Percentiles rank a stretch among this genome's conserved stretches.
These are phyloP conservation scores for Chrysochromulina tobinii DNA, from an alignment of 78 protist species.

Conservation along the genomic window DNA sequence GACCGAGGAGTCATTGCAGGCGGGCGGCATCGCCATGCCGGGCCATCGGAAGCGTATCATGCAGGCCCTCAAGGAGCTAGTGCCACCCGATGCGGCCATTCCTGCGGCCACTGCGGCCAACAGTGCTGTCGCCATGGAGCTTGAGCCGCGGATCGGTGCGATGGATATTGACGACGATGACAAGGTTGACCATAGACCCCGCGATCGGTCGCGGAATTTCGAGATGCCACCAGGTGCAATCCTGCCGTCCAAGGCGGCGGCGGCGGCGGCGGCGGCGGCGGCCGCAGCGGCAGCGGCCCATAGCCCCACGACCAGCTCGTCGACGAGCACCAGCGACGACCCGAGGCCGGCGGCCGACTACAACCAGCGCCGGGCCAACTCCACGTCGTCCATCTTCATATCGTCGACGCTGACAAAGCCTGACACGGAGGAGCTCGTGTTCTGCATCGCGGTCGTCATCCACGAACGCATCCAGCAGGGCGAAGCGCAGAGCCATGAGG, in stretches of 20 bases:
- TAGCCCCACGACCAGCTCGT: background rate
- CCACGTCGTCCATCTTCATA: slow-evolving; percentile 16
- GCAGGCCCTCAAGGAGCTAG: background rate
- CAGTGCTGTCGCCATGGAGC: background rate
- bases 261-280: too few species aligned
- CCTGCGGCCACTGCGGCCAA: background rate
- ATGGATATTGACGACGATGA: background rate
- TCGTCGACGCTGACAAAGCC: background rate
- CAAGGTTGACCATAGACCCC: background rate
- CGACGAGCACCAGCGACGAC: background rate
- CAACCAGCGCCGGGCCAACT: background rate
- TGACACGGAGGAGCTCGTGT: background rate
- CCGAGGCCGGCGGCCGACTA: background rate
- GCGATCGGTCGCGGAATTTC: too few species aligned
- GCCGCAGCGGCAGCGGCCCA: too few species aligned
- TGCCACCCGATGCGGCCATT: background rate
- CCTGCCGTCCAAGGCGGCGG: too few species aligned
- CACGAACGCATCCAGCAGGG: slow-evolving; percentile 14
- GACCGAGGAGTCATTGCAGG: too few species aligned
- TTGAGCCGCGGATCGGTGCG: background rate
- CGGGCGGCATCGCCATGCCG: background rate
- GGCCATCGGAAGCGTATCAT: background rate
- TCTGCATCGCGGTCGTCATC: slow-evolving; percentile 20
- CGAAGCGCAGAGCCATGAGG: background rate
- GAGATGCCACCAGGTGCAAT: too few species aligned